A percentile compares a stretch with the other conserved stretches of the same genome.
Evolutionary conservation across 2,329 filamentous ascomycete genomes (phyloP).

Genomic region (Grosmannia clavigera): DNA sequence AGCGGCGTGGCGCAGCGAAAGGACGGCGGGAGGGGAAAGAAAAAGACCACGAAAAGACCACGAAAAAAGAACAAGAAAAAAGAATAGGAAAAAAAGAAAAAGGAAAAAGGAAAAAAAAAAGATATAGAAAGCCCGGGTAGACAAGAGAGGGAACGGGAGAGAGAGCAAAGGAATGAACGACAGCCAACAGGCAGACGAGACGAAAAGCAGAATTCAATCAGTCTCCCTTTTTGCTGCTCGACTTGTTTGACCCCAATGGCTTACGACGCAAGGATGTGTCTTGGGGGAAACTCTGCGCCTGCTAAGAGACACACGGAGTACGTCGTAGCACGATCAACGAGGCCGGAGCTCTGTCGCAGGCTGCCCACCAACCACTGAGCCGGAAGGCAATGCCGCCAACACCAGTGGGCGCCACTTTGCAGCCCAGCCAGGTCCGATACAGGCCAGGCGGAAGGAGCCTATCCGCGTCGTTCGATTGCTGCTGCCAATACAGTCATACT

Average conservation of each 20-base stretch:
- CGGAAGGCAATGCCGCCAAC: background rate
- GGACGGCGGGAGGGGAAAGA: background rate
- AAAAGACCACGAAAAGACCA: background rate
- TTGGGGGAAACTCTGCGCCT: background rate
- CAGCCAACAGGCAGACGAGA: background rate
- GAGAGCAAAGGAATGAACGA: background rate
- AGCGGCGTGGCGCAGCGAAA: background rate
- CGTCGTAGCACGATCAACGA: background rate
- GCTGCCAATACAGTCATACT: background rate
- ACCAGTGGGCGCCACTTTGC: background rate
- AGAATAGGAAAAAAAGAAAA: background rate
- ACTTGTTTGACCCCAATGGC: background rate
- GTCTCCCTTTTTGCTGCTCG: background rate
- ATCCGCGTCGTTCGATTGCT: constrained; percentile 12
- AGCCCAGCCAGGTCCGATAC: constrained; percentile 4
- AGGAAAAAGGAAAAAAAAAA: too few relatives aligned
- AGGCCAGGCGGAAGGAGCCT: constrained; percentile 6
- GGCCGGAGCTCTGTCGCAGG: background rate
- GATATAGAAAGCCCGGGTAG: background rate
- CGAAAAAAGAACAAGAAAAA: background rate
- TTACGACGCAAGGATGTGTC: background rate
- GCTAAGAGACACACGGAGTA: too few relatives aligned
- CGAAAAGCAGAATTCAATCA: background rate
- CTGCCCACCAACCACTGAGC: background rate
- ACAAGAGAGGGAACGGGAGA: background rate